Conservation (phyloP, 306 rosid genomes). For the Trifolium dubium region DNA sequence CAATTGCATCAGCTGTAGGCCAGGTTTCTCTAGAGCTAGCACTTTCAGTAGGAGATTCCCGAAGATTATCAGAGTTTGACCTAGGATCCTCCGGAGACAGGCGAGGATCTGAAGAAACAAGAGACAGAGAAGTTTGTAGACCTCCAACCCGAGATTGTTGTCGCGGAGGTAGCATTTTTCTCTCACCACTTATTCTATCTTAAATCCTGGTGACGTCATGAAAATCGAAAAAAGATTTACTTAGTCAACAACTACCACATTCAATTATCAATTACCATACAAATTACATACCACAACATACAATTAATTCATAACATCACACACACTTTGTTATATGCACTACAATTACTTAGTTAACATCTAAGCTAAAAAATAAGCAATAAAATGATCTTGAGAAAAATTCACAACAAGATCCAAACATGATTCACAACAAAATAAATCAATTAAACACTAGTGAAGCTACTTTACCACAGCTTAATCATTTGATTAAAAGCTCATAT, state of each 20-base stretch:
- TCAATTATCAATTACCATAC: background rate
- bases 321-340: background rate
- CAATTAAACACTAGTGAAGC: constrained; percentile 16
- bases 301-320: background rate
- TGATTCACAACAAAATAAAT: constrained; percentile 22
- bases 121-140: constrained; percentile 78
- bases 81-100: constrained; percentile 88
- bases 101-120: constrained; percentile 77
- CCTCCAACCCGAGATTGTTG: constrained; percentile 86
- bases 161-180: constrained; percentile 79
- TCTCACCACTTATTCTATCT: constrained; percentile 51
- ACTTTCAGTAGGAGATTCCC: constrained; percentile 92
- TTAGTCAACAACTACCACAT: constrained; percentile 40
- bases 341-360: background rate
- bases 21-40: constrained; percentile 94
- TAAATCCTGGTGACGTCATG: constrained; percentile 72
- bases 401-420: background rate
- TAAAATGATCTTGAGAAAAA: constrained; percentile 2
- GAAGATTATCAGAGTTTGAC: constrained; percentile 73
- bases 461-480: background rate
- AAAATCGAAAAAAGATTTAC: constrained; percentile 37
- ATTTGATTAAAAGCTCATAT: background rate
- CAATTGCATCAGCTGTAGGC: constrained; percentile 74
- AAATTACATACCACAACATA: constrained; percentile 24
- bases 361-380: constrained; percentile 5